A percentile compares a stretch with the other conserved stretches of the same genome.
These are phyloP conservation scores for Vanrija sp. DNA, from an alignment of 1,284 basidiomycete species.

Conservation along the genomic window DNA sequence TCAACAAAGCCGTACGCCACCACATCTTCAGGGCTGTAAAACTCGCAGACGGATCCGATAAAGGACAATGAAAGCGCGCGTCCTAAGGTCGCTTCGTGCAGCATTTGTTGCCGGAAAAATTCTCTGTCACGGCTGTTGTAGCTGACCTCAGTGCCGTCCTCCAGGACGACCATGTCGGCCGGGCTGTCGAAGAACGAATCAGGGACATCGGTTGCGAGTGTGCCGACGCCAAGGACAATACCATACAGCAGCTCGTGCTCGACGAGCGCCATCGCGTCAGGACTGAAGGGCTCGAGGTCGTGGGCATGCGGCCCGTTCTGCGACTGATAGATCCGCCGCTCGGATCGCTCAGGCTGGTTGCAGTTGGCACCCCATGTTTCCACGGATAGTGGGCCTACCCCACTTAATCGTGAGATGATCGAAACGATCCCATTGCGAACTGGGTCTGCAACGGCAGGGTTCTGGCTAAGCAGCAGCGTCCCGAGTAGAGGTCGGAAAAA, in stretches of 20 bases:
- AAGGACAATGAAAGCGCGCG: slow-evolving; percentile 88
- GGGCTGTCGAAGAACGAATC: slow-evolving; percentile 32
- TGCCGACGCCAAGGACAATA: slow-evolving; percentile 81
- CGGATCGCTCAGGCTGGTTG: slow-evolving; percentile 10
- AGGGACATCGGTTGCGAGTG: slow-evolving; percentile 58
- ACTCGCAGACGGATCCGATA: slow-evolving; percentile 60
- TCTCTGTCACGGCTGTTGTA: slow-evolving; percentile 18
- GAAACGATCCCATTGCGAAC: slow-evolving; percentile 75
- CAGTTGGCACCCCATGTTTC: slow-evolving; percentile 37
- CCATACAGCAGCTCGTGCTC: slow-evolving; percentile 75
- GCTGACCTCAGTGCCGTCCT: slow-evolving; percentile 1
- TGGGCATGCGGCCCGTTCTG: slow-evolving; percentile 48
- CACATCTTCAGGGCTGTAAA: slow-evolving; percentile 60
- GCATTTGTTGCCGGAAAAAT: slow-evolving; percentile 41
- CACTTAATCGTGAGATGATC: slow-evolving; percentile 57
- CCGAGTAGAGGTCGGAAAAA: slow-evolving; percentile 90
- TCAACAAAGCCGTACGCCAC: slow-evolving; percentile 65
- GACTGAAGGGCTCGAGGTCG: slow-evolving; percentile 54
- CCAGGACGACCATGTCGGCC: slow-evolving; percentile 13
- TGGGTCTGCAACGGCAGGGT: slow-evolving; percentile 66
- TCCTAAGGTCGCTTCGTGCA: slow-evolving; percentile 74
- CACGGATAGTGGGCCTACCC: slow-evolving; percentile 23
- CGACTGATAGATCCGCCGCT: slow-evolving; percentile 36
- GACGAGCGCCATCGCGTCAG: slow-evolving; percentile 60
- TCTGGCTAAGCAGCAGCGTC: slow-evolving; percentile 77